Evolutionary conservation across 2,329 filamentous ascomycete genomes (phyloP), one percentile per base, ranked within the genome.

Genomic region (Colletotrichum sp.): DNA sequence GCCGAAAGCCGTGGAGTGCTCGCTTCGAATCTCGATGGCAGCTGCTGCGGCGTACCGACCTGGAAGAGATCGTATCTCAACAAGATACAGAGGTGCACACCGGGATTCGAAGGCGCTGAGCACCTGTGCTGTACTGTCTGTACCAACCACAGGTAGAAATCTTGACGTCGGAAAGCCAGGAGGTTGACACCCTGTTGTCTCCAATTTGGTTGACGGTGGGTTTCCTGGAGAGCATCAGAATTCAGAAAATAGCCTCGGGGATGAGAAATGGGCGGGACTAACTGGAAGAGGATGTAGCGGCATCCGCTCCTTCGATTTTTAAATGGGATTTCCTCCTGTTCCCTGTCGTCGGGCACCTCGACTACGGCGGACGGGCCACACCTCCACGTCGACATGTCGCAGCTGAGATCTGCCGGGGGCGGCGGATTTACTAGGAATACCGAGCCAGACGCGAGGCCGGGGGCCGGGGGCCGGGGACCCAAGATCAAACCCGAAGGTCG

Each of bases 361-460:
- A 69, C 69, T n/a, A 52, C 27, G 44, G 55, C 55, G 62, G 69
- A 55, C 32, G 62, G 69, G 52, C 72, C 69, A 68, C 73, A 71
- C 57, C 70, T 76, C 64, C 64, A 49, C 25, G 57, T 49, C 59
- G 49, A 65, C 57, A 63, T 57, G 69, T 73, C 64, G 52, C 71
- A 76, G 70, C 49, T 73, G 59, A 73, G 64, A 76, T 76, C 73
- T 77, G 52, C 71, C 72, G 71, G 64, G 71, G 65, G 65, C 74
- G 71, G 66, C 74, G 71, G 66, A 71, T 70, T 77, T 77, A 57
- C 75, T 49, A 77, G 75, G 66, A 77, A 67, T 62, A 67, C 72
- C 71, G 75, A 77, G 71, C 65, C 49, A 75, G 68, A 77, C 34
- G 63, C 73, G 73, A 73, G 70, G 32, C 72, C 27, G 55, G 70